A percentile compares a stretch with the other conserved stretches of the same genome.
phyloP scores from a whole-genome alignment of 2,329 filamentous ascomycete species.

The Microdochium trichocladiopsis region DNA sequence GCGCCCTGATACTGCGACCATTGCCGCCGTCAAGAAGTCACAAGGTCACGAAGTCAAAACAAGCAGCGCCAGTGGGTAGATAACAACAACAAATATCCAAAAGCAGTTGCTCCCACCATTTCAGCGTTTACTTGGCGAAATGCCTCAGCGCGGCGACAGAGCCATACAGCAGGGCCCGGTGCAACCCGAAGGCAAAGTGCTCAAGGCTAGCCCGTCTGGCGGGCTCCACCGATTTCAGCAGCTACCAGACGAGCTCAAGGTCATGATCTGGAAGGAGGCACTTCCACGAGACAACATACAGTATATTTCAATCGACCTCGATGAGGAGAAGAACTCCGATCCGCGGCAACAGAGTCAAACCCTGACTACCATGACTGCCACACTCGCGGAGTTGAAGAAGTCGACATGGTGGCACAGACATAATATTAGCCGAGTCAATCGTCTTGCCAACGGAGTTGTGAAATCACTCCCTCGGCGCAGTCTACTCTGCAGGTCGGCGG shows the following conservation, averaged over 20 bases:
- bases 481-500: not conserved
- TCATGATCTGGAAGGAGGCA: slow-evolving; percentile 10
- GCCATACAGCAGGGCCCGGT: too few relatives aligned
- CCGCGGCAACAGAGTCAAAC: not conserved
- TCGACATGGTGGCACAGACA: not conserved
- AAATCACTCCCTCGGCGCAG: not conserved
- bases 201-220: too few relatives aligned
- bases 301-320: slow-evolving; percentile 8
- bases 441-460: not conserved
- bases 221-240: slow-evolving; percentile 2
- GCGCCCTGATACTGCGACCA: too few relatives aligned
- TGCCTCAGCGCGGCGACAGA: too few relatives aligned
- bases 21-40: too few relatives aligned
- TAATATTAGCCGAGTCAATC: not conserved
- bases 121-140: too few relatives aligned
- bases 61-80: too few relatives aligned
- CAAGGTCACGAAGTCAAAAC: too few relatives aligned
- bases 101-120: too few relatives aligned
- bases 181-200: too few relatives aligned
- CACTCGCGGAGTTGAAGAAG: not conserved
- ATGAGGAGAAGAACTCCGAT: too few relatives aligned
- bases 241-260: slow-evolving; percentile 14
- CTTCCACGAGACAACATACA: slow-evolving; percentile 8
- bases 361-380: not conserved
- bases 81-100: too few relatives aligned